Conservation (phyloP, 2,329 filamentous ascomycete genomes). For the Chrysoporthe austroafricana region DNA sequence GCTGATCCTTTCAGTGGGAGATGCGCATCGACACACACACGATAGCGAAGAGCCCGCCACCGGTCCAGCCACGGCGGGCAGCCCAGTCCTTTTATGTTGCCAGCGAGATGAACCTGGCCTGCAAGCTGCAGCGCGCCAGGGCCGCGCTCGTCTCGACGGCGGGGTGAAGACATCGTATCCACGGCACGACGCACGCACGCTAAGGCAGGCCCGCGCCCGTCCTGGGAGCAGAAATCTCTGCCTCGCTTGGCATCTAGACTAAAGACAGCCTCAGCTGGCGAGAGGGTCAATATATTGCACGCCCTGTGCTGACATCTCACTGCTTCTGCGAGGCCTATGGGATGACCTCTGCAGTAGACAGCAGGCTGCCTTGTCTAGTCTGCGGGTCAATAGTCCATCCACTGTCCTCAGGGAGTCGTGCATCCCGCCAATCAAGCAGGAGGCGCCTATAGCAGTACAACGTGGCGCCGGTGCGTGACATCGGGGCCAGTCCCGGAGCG, state of each 20-base stretch:
- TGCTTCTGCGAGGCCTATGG: background rate
- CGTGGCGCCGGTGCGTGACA: constrained; percentile 12
- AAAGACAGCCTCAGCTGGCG: background rate
- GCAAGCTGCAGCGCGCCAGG: background rate
- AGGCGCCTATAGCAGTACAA: background rate
- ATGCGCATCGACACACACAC: background rate
- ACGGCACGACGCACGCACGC: background rate
- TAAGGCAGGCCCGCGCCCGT: background rate
- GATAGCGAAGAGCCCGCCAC: background rate
- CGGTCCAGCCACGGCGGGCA: background rate
- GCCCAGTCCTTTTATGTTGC: background rate
- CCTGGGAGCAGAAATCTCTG: background rate
- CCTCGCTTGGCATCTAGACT: constrained; percentile 6
- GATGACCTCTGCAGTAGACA: background rate
- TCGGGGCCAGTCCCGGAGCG: constrained; percentile 7
- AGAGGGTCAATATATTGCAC: constrained; percentile 15
- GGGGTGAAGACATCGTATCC: constrained; percentile 4
- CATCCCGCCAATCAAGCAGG: background rate
- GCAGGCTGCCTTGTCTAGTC: background rate
- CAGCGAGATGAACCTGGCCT: background rate
- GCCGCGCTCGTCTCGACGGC: background rate
- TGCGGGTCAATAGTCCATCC: constrained; percentile 8
- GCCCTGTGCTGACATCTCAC: constrained; percentile 9
- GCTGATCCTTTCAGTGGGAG: too few species aligned
- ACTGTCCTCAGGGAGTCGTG: background rate